Base-by-base conservation (phyloP, 257 asterid species). In the Echium plantagineum region DNA sequence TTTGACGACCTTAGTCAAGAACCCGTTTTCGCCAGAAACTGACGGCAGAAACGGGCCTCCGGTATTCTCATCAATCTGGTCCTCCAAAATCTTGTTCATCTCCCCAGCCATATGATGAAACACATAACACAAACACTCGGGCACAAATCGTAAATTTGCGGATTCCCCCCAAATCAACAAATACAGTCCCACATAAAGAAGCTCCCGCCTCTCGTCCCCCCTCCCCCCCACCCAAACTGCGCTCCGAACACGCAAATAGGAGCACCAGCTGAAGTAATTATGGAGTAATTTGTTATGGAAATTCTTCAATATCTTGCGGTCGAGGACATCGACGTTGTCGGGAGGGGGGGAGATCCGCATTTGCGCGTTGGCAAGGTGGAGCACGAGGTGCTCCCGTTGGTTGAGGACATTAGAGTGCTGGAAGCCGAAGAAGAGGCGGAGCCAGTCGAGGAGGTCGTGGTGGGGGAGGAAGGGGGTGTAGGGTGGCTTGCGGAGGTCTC, bases 331-430 rank as follows among this genome's bases (percentile, higher is more conserved):
- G 65, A 90, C 81, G 74, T 81, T 87, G 65, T 90, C 97, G 15
- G 97, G 97, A 1, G 97, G 97, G 49, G 96, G 96, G 16, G 86
- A 52, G 12, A 90, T 82, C 55, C 97, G 97, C 97, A 90, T 90
- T 96, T 90, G 97, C 60, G 95, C 89, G 64, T 90, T 90, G 22
- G 97, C 74, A 48, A 90, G 85, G 67, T 90, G 95, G 59, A 90
- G 85, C 20, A 90, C 96, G 26, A 90, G 70, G 59, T 90, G 97
- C 71, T 90, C 97, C 72, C 96, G 70, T 80, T 90, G 97, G 71
- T 90, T 90, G 19, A 66, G 75, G 21, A 90, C 97, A 64, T 67
- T 90, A 51, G 97, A 90, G 30, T 80, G 70, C 20, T 90, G 97
- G 68, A 90, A 90, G 13, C 97, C 95, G 69, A 90, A 90, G 78